These are phyloP conservation scores for Prunus mira DNA, from an alignment of 306 rosid genomes.

Conservation along the genomic window DNA sequence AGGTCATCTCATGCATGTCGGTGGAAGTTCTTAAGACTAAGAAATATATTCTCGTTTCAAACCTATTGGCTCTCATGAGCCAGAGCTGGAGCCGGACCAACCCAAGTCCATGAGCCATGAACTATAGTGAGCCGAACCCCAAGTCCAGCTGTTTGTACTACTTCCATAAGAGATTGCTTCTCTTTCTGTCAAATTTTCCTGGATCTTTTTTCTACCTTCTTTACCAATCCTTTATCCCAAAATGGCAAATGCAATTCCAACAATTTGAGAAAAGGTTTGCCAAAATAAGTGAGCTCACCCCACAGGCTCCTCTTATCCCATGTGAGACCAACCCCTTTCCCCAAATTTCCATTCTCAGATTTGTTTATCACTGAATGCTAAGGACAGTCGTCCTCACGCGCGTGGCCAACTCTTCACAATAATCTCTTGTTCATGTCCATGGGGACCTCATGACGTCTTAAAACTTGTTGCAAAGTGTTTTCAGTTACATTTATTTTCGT, in stretches of 20 bases:
- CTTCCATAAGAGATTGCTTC: background rate
- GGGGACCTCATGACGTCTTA: background rate
- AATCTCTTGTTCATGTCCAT: background rate
- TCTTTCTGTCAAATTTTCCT: background rate
- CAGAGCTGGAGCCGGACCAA: background rate
- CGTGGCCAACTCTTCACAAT: background rate
- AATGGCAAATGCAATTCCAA: background rate
- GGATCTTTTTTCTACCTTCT: background rate
- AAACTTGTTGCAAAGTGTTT: background rate
- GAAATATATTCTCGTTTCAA: background rate
- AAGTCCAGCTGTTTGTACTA: background rate
- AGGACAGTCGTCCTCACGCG: background rate
- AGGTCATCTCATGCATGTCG: background rate
- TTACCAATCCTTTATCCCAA: background rate
- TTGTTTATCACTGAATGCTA: background rate
- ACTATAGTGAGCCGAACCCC: background rate
- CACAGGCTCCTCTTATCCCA: background rate
- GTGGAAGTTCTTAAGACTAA: background rate
- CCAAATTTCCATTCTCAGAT: background rate
- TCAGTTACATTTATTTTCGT: background rate
- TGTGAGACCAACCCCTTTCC: conserved; percentile 3
- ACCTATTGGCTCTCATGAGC: background rate
- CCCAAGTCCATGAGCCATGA: background rate
- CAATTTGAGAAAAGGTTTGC: conserved; percentile 3
- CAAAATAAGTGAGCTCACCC: conserved; percentile 3